A percentile compares a stretch with the other conserved stretches of the same genome.
phyloP scores from a whole-genome alignment of 768 basidiomycete genomes.

The Leucosporidium yakuticum region DNA sequence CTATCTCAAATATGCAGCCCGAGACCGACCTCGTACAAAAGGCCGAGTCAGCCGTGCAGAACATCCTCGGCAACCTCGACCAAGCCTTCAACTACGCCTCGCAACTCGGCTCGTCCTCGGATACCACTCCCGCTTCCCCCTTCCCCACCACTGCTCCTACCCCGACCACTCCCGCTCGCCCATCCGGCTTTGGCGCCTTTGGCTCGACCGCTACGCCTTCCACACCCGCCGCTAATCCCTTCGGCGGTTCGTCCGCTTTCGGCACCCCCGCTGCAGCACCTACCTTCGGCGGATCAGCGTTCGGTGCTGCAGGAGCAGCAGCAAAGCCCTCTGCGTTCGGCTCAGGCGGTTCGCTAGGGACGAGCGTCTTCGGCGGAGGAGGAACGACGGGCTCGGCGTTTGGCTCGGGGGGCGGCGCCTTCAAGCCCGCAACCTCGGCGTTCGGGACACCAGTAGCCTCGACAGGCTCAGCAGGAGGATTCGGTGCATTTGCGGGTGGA shows the following conservation, averaged over 20 bases:
- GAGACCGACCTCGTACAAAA: slow-evolving; percentile 12
- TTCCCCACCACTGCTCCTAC: slow-evolving; percentile 5
- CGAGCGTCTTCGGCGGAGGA: neutral
- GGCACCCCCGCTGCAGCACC: neutral
- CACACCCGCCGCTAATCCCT: too few species aligned
- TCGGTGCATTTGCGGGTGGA: slow-evolving; percentile 21
- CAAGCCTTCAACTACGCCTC: slow-evolving; percentile 29
- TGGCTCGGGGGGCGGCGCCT: neutral
- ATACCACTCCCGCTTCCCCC: neutral
- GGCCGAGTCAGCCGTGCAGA: slow-evolving; percentile 21
- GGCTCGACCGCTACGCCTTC: slow-evolving; percentile 6
- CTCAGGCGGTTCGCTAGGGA: slow-evolving; percentile 3
- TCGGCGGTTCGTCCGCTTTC: slow-evolving; percentile 3
- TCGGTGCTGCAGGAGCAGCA: slow-evolving; percentile 6
- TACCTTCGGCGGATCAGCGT: neutral
- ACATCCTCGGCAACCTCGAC: slow-evolving; percentile 28
- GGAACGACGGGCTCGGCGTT: neutral
- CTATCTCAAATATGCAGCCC: neutral
- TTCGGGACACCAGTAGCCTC: neutral
- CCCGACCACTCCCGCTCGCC: slow-evolving; percentile 8
- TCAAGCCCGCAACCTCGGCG: slow-evolving; percentile 18
- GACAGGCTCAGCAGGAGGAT: slow-evolving; percentile 5
- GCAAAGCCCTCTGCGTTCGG: slow-evolving; percentile 20
- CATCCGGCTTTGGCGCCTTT: slow-evolving; percentile 20
- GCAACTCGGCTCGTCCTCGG: slow-evolving; percentile 4